Base-by-base conservation (phyloP, 495 filamentous ascomycete species). In the Hyaloscypha finlandica region DNA sequence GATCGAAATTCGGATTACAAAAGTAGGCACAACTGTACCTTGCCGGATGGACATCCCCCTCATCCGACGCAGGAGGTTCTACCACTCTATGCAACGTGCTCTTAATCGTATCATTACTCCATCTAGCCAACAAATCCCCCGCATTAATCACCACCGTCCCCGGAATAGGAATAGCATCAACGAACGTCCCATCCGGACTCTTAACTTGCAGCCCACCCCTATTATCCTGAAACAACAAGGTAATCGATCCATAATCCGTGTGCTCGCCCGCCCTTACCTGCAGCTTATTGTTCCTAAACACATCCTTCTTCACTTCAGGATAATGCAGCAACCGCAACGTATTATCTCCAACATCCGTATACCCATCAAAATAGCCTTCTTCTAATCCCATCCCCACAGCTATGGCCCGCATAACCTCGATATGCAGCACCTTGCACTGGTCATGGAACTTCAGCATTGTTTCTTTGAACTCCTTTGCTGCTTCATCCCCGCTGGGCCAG, bases 91-190 rank as follows among this genome's bases (percentile, higher is more conserved):
- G 94, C 61, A 90, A 86, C 0, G 94, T 98, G 66, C 88, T 92
- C 78, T 89, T 90, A 74, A 98, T 94, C 6, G 84, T 87, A 71
- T 94, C 92, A 73, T 97, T 98, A 51, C 88, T 91, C 94, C 94
- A 98, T 35, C 94, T 79, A 3, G 92, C 89, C 53, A 98, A 77
- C 71, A 97, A 68, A 77, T 98, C 94, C 1, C 93, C 94, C 2
- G 93, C 94, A 75, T 98, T 97, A 35, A 98, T 84, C 6, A 98
- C 92, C 62, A 95, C 89, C 4, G 93, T 93, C 59, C 87, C 90
- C 33, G 87, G 81, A 62, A 96, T 92, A 0, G 94, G 94, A 33
- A 84, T 90, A 20, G 91, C 94, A 72, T 96, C 87, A 20, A 97
- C 86, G 74, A 93, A 98, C 0, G 81, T 87, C 0, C 91, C 91